These are phyloP conservation scores for Fraxinus nigra DNA, from an alignment of 305 asterid genomes.

Conservation along the genomic window DNA sequence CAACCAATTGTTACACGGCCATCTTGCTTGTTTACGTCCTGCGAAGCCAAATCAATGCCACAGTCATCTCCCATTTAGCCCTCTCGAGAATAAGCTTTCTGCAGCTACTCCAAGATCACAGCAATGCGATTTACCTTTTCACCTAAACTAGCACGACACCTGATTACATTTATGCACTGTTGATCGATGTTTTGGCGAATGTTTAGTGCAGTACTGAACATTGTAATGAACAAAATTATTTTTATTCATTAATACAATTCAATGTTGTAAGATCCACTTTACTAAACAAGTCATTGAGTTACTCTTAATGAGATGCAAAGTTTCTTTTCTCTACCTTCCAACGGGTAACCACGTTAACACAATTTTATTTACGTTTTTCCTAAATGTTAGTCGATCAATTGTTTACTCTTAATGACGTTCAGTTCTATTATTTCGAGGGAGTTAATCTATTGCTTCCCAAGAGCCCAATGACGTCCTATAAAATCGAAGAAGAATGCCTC, in stretches of 20 bases:
- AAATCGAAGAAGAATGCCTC: neutral
- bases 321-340: neutral
- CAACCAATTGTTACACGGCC: slow-evolving; percentile 42
- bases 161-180: slow-evolving; percentile 6
- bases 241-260: neutral
- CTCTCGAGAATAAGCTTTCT: slow-evolving; percentile 40
- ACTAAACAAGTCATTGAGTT: neutral
- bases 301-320: neutral
- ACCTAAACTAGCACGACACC: slow-evolving; percentile 27
- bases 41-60: slow-evolving; percentile 32
- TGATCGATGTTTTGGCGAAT: neutral
- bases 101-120: slow-evolving; percentile 31
- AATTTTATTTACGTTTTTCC: neutral
- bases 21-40: slow-evolving; percentile 62
- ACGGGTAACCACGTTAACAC: neutral
- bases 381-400: neutral
- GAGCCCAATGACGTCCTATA: neutral
- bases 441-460: neutral
- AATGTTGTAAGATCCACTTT: neutral
- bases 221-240: neutral
- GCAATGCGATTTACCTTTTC: slow-evolving; percentile 21
- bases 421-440: too few species aligned
- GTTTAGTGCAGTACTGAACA: neutral
- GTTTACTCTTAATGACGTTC: neutral
- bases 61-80: slow-evolving; percentile 35